Evolutionary conservation across 495 filamentous ascomycete species (phyloP).

Genomic region (Xylaria palmicola): DNA sequence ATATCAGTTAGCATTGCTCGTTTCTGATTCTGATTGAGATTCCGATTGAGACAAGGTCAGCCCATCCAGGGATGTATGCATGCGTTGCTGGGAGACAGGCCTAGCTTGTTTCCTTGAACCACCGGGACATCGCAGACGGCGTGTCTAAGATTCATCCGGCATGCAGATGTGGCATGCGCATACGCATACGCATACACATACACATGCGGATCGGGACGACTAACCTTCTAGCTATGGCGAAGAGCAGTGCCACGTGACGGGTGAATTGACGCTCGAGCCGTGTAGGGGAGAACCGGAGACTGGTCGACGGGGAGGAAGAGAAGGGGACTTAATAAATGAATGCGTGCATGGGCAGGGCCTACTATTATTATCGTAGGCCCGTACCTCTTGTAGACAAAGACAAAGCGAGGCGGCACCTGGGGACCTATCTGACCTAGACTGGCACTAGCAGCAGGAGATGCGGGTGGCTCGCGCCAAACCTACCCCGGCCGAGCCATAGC

Average conservation of each 20-base stretch:
- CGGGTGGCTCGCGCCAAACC: background rate
- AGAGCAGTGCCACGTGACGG: background rate
- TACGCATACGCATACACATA: background rate
- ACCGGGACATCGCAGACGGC: background rate
- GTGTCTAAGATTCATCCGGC: no score
- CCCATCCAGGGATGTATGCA: no score
- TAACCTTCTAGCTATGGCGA: conserved; percentile 16
- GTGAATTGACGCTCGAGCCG: conserved; percentile 3
- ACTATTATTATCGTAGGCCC: conserved; percentile 7
- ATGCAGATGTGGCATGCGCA: background rate
- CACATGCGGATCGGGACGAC: background rate
- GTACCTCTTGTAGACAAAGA: no score
- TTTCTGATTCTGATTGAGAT: background rate
- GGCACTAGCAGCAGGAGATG: background rate
- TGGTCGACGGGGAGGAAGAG: background rate
- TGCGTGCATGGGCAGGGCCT: conserved; percentile 8
- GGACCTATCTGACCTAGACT: background rate
- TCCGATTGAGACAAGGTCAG: background rate
- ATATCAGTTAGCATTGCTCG: background rate
- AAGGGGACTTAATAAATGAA: background rate
- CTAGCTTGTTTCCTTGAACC: background rate
- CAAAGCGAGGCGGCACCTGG: background rate
- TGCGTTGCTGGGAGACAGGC: background rate
- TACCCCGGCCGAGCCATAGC: conserved; percentile 1
- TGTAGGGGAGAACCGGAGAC: background rate